Base-by-base conservation (phyloP, 495 filamentous ascomycete species). In the Penicillium cataractarum region DNA sequence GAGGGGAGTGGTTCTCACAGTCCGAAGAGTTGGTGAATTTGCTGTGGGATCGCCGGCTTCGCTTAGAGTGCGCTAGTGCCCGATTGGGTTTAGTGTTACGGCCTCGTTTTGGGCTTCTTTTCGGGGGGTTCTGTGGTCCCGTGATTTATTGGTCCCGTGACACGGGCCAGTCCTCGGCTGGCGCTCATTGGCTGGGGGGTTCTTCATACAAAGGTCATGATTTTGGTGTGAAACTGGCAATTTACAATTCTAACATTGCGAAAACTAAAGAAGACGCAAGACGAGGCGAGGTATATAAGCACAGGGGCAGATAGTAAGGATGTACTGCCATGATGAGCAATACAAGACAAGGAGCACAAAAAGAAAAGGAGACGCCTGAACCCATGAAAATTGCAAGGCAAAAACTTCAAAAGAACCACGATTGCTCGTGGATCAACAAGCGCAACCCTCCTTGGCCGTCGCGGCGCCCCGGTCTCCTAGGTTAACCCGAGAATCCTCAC, bases 381-480 rank as follows among this genome's bases (percentile, higher is more conserved):
- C 68, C 64, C 58, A 63, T 63, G 65, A 56, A 55, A 62, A 68
- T 57, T 60, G 63, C 58, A 60, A 65, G 32, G 49, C 24, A 56
- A 54, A 22, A 44, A 44, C 29, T 21, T 24, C 19, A 50, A 26
- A 33, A 42, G 58, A 66, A 57, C 65, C 46, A 31, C 33, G 52
- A 54, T 27, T 49, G 37, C 35, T 57, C 40, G 39, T 27, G 60
- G 40, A 59, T 82, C 68, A 97, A 76, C 95, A 99, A 68, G 94
- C 95, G 76, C 94, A 99, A 21, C 91, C 91, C 70, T 97, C 92
- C 80, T 97, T 97, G 15, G 91, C 86, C 37, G 85, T 87, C 40
- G 78, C 80, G 33, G 73, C 70, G 24, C 61, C 64, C 15, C 77
- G 74, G 35, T 82, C 79, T 22, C 74, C 77, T 39, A 82, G 69